Evolutionary conservation across 129 eudicot species (phyloP).

Genomic region (Silybum marianum): DNA sequence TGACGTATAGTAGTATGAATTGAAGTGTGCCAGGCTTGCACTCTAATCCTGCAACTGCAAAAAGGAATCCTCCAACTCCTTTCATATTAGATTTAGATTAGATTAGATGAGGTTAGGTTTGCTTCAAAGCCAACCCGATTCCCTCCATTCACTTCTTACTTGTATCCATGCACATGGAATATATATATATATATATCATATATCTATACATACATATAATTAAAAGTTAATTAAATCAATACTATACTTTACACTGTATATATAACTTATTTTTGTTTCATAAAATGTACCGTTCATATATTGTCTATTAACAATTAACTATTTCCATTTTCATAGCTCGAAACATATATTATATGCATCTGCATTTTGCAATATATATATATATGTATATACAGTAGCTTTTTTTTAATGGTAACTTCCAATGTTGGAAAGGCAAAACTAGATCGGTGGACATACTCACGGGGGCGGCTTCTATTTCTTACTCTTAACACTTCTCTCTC

Average conservation of each 20-base stretch:
- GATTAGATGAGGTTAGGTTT: constrained; percentile 17
- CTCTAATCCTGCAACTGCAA: constrained; percentile 34
- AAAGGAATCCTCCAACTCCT: constrained; percentile 34
- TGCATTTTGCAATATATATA: background rate
- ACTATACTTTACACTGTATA: background rate
- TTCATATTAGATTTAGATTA: constrained; percentile 13
- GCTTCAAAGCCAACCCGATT: constrained; percentile 41
- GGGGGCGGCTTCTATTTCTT: constrained; percentile 38
- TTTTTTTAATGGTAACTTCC: constrained; percentile 46
- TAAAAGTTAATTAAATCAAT: background rate
- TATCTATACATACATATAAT: constrained; percentile 1
- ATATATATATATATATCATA: constrained; percentile 15
- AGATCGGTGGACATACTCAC: constrained; percentile 41
- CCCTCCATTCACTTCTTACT: constrained; percentile 32
- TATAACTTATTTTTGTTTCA: background rate
- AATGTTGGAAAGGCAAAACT: constrained; percentile 52
- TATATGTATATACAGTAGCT: background rate
- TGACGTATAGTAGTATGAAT: constrained; percentile 14
- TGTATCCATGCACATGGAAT: constrained; percentile 43
- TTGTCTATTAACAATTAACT: background rate
- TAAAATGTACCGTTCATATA: background rate
- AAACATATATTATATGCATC: background rate
- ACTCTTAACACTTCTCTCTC: constrained; percentile 25
- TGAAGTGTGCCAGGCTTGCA: constrained; percentile 27
- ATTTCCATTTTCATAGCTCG: background rate